Evolutionary conservation across 257 asterid genomes (phyloP).

Genomic region (Solanum bulbocastanum): DNA sequence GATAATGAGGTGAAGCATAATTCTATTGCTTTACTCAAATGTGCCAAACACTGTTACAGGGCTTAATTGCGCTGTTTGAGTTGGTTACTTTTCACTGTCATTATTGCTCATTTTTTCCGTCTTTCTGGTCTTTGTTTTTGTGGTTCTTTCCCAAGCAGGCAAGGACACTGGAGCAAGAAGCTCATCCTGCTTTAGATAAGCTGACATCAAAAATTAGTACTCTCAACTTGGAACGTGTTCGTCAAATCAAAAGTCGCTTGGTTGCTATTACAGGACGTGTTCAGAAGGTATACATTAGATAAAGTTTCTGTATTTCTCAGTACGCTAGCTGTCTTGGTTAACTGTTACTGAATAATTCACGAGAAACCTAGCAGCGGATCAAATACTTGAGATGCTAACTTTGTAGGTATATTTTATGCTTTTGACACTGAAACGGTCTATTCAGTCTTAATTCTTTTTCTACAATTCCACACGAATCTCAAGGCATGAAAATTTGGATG

Average conservation of each 20-base stretch:
- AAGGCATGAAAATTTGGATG: not conserved
- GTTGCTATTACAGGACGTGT: constrained; percentile 98
- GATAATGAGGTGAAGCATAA: constrained; percentile 54
- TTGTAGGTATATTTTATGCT: not conserved
- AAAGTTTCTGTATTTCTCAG: not conserved
- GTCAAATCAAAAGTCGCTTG: constrained; percentile 88
- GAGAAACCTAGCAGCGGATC: not conserved
- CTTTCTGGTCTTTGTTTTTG: not conserved
- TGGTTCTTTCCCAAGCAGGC: constrained; percentile 47
- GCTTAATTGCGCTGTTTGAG: not conserved
- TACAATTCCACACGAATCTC: not conserved
- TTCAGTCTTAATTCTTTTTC: not conserved
- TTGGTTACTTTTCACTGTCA: not conserved
- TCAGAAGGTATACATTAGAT: constrained; percentile 55
- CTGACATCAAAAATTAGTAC: constrained; percentile 88
- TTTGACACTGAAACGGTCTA: not conserved
- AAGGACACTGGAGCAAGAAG: constrained; percentile 89
- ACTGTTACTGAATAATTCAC: not conserved
- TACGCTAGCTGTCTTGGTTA: not conserved
- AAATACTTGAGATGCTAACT: not conserved
- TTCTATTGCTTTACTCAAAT: not conserved
- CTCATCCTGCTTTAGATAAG: constrained; percentile 92
- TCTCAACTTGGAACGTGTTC: constrained; percentile 93
- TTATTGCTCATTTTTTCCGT: not conserved
- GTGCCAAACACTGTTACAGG: not conserved